These are phyloP conservation scores for Allium sativum DNA, from an alignment of 106 monocot genomes.

Conservation along the genomic window DNA sequence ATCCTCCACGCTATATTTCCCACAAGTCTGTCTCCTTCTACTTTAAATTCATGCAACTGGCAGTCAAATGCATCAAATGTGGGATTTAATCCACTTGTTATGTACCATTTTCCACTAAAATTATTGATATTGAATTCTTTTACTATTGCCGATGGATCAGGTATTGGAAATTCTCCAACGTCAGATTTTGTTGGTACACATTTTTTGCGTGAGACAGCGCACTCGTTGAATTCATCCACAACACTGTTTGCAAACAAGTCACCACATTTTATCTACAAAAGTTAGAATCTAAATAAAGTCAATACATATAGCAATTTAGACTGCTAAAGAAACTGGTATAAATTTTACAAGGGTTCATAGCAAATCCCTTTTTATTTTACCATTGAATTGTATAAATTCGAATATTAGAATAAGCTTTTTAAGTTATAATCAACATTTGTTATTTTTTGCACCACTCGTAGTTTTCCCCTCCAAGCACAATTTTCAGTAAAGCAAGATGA, in stretches of 20 bases:
- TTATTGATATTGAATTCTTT: slow-evolving; percentile 62
- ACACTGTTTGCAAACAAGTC: slow-evolving; percentile 88
- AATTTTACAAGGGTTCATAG: too few relatives aligned
- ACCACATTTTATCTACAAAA: slow-evolving; percentile 85
- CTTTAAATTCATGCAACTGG: slow-evolving; percentile 84
- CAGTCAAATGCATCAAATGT: slow-evolving; percentile 90
- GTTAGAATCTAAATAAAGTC: neutral
- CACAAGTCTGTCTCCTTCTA: slow-evolving; percentile 61
- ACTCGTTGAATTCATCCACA: slow-evolving; percentile 93
- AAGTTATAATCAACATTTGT: too few relatives aligned
- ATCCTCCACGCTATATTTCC: slow-evolving; percentile 83
- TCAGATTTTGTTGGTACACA: slow-evolving; percentile 81
- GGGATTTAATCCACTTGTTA: slow-evolving; percentile 82
- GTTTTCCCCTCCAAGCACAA: too few relatives aligned
- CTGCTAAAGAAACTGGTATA: neutral
- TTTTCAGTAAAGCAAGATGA: too few relatives aligned
- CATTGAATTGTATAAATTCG: too few relatives aligned
- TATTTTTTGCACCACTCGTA: too few relatives aligned
- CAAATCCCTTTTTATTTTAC: too few relatives aligned
- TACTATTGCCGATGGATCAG: slow-evolving; percentile 58
- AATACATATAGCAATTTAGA: neutral
- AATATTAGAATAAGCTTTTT: too few relatives aligned
- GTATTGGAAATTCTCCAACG: slow-evolving; percentile 83
- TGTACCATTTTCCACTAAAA: slow-evolving; percentile 95
- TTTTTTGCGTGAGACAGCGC: slow-evolving; percentile 95